Conservation (phyloP, 495 filamentous ascomycete genomes). For the Trichoderma reesei region DNA sequence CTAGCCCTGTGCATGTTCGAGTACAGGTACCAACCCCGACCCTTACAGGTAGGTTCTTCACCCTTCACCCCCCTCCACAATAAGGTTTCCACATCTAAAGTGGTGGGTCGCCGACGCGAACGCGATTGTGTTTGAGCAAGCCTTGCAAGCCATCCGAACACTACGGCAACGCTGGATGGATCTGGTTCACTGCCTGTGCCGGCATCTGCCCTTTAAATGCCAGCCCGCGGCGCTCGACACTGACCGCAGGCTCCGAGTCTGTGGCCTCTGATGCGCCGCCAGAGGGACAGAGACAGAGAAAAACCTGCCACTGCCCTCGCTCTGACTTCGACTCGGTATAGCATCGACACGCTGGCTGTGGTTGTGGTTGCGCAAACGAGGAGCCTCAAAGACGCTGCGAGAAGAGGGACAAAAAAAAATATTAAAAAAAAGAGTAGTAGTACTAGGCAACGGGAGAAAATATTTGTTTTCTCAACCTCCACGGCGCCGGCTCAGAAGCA, state of each 20-base stretch:
- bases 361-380: too few species aligned
- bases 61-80: not conserved
- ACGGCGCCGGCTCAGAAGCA: not conserved
- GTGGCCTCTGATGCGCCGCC: not conserved
- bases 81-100: slow-evolving; percentile 2
- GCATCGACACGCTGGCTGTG: too few species aligned
- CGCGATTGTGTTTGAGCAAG: slow-evolving; percentile 4
- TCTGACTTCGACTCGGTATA: too few species aligned
- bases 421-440: too few species aligned
- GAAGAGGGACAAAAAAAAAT: slow-evolving; percentile 1
- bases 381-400: too few species aligned
- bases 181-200: not conserved
- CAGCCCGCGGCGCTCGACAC: not conserved
- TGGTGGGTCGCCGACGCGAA: slow-evolving; percentile 4
- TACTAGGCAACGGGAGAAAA: too few species aligned
- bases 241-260: slow-evolving; percentile 7
- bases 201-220: not conserved
- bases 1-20: not conserved
- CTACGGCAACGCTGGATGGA: not conserved
- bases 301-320: too few species aligned
- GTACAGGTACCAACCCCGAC: too few species aligned
- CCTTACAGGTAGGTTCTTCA: too few species aligned
- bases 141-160: not conserved
- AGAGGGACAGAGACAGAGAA: not conserved
- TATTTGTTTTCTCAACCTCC: too few species aligned